Conservation (phyloP, 352 stramenopile genomes). For the Globisporangium cylindrosporum region DNA sequence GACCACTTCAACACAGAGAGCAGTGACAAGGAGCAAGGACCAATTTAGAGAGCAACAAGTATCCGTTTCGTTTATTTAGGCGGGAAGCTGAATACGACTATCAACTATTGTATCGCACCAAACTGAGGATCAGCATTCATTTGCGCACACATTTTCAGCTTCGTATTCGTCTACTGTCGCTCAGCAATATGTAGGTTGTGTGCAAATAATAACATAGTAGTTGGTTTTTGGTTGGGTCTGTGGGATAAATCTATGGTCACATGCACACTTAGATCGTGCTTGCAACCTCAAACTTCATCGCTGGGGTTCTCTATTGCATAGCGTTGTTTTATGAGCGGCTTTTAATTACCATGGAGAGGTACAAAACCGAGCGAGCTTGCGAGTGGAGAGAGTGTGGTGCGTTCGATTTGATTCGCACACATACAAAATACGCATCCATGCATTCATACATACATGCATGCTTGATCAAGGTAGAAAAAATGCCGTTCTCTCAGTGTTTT, state of each 20-base stretch:
- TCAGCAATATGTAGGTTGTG: neutral
- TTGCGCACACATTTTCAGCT: no score
- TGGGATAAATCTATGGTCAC: constrained; percentile 75
- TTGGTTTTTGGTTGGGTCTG: constrained; percentile 20
- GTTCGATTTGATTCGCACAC: neutral
- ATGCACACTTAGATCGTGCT: constrained; percentile 50
- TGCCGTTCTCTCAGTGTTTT: constrained; percentile 65
- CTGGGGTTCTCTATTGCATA: constrained; percentile 38
- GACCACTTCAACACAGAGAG: neutral
- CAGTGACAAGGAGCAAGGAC: no score
- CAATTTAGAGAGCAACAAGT: no score
- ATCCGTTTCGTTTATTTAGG: no score
- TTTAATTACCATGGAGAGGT: constrained; percentile 31
- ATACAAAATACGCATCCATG: neutral
- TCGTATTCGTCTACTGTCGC: neutral
- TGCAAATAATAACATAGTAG: neutral
- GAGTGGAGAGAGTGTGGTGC: neutral
- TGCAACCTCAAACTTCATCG: constrained; percentile 81
- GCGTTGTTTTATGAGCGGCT: constrained; percentile 46
- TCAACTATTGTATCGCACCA: no score
- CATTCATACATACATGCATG: constrained; percentile 2
- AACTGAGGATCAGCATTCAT: no score
- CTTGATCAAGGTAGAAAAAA: neutral
- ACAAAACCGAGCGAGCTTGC: constrained; percentile 74
- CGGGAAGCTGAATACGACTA: no score